These are phyloP conservation scores for Pseudopithomyces chartarum DNA, from an alignment of 2,329 filamentous ascomycete species.

Conservation along the genomic window DNA sequence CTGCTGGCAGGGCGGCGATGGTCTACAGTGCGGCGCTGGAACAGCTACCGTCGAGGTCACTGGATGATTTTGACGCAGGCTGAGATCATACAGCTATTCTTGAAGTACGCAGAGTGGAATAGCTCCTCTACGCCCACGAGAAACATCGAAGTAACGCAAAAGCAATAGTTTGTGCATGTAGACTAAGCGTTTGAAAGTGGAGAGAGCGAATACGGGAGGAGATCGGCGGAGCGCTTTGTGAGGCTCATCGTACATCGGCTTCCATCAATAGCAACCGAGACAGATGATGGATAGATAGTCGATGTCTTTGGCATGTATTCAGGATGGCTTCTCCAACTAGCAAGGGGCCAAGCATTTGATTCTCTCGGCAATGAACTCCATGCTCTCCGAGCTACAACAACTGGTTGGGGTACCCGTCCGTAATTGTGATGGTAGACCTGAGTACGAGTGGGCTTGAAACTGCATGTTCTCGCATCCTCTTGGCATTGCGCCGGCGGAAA, in stretches of 20 bases:
- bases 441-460: neutral
- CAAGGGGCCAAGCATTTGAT: neutral
- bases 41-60: conserved; percentile 5
- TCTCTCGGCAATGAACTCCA: neutral
- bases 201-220: neutral
- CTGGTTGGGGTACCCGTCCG: neutral
- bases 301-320: neutral
- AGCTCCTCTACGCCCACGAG: conserved; percentile 5
- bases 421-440: conserved; percentile 1
- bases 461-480: neutral
- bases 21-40: conserved; percentile 5
- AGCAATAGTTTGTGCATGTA: conserved; percentile 8
- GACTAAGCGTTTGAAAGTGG: conserved; percentile 3
- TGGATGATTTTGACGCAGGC: conserved; percentile 5
- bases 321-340: neutral
- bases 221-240: conserved; percentile 3
- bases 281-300: neutral
- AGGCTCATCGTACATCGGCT: conserved; percentile 4
- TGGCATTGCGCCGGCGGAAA: conserved; percentile 1
- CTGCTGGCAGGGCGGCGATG: conserved; percentile 3
- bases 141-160: conserved; percentile 6
- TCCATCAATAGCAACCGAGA: neutral
- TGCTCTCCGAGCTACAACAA: neutral
- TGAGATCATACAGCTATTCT: conserved; percentile 9
- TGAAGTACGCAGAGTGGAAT: neutral